Conservation (phyloP, 164 flowering plant genomes). For the Dillenia suffruticosa region DNA sequence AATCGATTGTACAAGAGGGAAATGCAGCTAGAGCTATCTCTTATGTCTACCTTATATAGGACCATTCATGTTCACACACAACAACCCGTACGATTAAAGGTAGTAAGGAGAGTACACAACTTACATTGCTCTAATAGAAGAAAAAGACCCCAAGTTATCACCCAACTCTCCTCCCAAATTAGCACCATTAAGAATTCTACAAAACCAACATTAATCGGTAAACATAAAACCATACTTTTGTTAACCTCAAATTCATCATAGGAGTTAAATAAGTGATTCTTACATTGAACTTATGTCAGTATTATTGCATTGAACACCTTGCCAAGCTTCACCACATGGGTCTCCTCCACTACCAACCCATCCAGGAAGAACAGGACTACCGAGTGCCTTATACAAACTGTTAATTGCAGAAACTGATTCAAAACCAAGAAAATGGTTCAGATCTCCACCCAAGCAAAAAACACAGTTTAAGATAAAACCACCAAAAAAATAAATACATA, state of each 20-base stretch:
- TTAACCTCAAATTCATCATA: neutral
- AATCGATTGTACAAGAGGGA: too few relatives aligned
- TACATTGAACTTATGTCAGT: slow-evolving; percentile 65
- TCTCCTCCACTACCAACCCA: slow-evolving; percentile 80
- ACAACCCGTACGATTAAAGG: neutral
- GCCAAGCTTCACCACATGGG: slow-evolving; percentile 80
- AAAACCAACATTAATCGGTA: slow-evolving; percentile 7
- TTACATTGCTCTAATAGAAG: slow-evolving; percentile 69
- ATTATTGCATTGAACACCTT: slow-evolving; percentile 63
- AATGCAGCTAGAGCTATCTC: too few relatives aligned
- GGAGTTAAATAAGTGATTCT: slow-evolving; percentile 8
- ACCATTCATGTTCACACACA: slow-evolving; percentile 3
- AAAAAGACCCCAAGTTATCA: slow-evolving; percentile 49
- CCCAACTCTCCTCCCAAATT: slow-evolving; percentile 82
- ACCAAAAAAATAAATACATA: neutral
- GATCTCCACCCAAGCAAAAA: neutral
- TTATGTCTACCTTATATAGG: too few relatives aligned
- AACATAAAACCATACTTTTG: neutral
- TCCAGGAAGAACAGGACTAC: slow-evolving; percentile 56
- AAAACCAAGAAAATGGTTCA: slow-evolving; percentile 8
- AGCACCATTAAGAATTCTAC: slow-evolving; percentile 69
- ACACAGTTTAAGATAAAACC: neutral
- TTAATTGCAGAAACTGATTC: slow-evolving; percentile 71
- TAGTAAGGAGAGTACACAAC: slow-evolving; percentile 11
- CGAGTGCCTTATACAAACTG: slow-evolving; percentile 46